These are phyloP conservation scores for Ampelomyces quisqualis DNA, from an alignment of 2,329 filamentous ascomycete species.

Conservation along the genomic window DNA sequence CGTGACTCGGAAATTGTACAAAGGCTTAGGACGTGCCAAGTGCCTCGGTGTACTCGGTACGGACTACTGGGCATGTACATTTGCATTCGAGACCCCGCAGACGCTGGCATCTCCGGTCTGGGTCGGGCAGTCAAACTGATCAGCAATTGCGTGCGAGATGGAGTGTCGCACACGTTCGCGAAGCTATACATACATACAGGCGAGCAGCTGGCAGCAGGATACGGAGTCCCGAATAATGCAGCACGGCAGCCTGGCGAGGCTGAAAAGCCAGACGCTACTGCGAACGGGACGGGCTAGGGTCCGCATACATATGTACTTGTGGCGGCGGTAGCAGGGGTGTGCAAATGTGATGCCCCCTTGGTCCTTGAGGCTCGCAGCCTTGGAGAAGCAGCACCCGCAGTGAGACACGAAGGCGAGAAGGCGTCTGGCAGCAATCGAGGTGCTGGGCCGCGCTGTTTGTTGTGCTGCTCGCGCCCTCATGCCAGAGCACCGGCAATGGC, in stretches of 20 bases:
- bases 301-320: conserved; percentile 8
- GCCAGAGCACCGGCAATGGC: too few relatives aligned
- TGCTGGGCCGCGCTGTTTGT: conserved; percentile 1
- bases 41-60: too few relatives aligned
- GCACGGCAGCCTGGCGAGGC: conserved; percentile 1
- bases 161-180: conserved; percentile 3
- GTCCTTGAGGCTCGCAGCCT: too few relatives aligned
- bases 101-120: not conserved
- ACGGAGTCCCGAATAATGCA: not conserved
- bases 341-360: too few relatives aligned
- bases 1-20: conserved; percentile 29
- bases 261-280: conserved; percentile 15
- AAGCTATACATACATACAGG: not conserved
- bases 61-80: too few relatives aligned
- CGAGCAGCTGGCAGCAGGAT: not conserved
- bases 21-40: conserved; percentile 4
- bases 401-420: not conserved
- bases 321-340: conserved; percentile 8
- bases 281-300: conserved; percentile 8
- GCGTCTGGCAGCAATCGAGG: not conserved
- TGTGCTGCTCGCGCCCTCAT: not conserved
- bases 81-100: not conserved
- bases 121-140: not conserved
- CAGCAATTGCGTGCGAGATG: conserved; percentile 1
- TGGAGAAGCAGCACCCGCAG: too few relatives aligned